A percentile compares a stretch with the other conserved stretches of the same genome.
These are phyloP conservation scores for Elongisporangium prolatum DNA, from an alignment of 352 stramenopile genomes.

Conservation along the genomic window DNA sequence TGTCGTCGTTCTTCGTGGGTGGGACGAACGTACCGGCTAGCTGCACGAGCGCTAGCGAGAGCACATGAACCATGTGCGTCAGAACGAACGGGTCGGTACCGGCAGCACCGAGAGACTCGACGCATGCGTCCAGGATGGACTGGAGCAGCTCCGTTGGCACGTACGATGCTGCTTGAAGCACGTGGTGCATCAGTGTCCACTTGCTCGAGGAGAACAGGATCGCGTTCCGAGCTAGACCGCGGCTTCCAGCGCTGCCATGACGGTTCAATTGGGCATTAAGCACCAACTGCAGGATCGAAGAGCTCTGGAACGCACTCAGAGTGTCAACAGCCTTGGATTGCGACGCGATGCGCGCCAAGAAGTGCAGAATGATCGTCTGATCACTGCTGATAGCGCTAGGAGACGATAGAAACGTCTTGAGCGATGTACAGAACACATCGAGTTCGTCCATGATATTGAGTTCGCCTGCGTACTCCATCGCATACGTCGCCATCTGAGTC, in stretches of 20 bases:
- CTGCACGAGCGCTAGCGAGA: slow-evolving; percentile 44
- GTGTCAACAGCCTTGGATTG: slow-evolving; percentile 26
- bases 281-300: slow-evolving; percentile 27
- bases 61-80: slow-evolving; percentile 65
- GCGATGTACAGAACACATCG: slow-evolving; percentile 24
- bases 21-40: slow-evolving; percentile 29
- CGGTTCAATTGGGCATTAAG: slow-evolving; percentile 22
- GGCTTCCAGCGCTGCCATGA: slow-evolving; percentile 10
- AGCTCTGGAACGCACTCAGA: slow-evolving; percentile 27
- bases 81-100: slow-evolving; percentile 53
- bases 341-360: slow-evolving; percentile 24
- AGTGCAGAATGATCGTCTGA: slow-evolving; percentile 31
- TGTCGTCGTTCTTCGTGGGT: slow-evolving; percentile 11
- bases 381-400: slow-evolving; percentile 15
- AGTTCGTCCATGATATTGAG: slow-evolving; percentile 20
- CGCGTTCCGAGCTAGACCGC: slow-evolving; percentile 22
- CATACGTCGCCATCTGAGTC: slow-evolving; percentile 33
- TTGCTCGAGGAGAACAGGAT: slow-evolving; percentile 45
- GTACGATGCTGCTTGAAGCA: slow-evolving; percentile 46
- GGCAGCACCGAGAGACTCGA: slow-evolving; percentile 46
- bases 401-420: slow-evolving; percentile 18
- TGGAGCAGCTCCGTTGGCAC: slow-evolving; percentile 34
- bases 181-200: slow-evolving; percentile 48
- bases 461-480: slow-evolving; percentile 26
- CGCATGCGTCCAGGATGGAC: slow-evolving; percentile 29